Conservation (phyloP, 2,329 filamentous ascomycete genomes). For the Pyrenochaeta sp. region DNA sequence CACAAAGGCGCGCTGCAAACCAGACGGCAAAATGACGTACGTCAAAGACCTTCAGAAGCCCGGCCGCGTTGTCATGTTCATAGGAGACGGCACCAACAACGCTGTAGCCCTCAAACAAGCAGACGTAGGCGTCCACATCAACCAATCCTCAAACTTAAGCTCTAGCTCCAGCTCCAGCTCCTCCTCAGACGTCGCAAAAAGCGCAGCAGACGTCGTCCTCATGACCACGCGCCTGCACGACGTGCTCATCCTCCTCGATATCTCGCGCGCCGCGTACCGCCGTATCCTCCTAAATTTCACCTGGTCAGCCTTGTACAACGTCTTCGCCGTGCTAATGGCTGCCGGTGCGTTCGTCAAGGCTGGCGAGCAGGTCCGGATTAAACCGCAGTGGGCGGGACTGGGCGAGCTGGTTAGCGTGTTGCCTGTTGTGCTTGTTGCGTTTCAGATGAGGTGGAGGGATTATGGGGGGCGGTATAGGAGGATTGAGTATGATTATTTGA, state of each 20-base stretch:
- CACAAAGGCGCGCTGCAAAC: constrained; percentile 58
- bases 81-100: constrained; percentile 83
- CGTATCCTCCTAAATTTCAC: constrained; percentile 70
- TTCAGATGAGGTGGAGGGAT: constrained; percentile 55
- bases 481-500: constrained; percentile 24
- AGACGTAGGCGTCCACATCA: constrained; percentile 75
- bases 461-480: constrained; percentile 32
- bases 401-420: constrained; percentile 78
- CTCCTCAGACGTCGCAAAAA: constrained; percentile 67
- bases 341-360: constrained; percentile 62
- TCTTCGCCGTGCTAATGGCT: constrained; percentile 72
- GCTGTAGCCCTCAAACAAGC: constrained; percentile 76
- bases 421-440: constrained; percentile 70
- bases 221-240: constrained; percentile 65
- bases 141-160: constrained; percentile 39
- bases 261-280: constrained; percentile 55
- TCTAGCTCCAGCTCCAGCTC: constrained; percentile 16
- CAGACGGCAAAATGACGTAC: constrained; percentile 64
- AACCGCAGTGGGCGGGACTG: constrained; percentile 71
- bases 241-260: constrained; percentile 66
- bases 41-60: constrained; percentile 47
- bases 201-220: constrained; percentile 74
- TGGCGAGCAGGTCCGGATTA: constrained; percentile 56
- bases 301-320: constrained; percentile 76
- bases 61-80: constrained; percentile 66